phyloP scores from a whole-genome alignment of 2,329 filamentous ascomycete genomes.

The Fusarium succisae region DNA sequence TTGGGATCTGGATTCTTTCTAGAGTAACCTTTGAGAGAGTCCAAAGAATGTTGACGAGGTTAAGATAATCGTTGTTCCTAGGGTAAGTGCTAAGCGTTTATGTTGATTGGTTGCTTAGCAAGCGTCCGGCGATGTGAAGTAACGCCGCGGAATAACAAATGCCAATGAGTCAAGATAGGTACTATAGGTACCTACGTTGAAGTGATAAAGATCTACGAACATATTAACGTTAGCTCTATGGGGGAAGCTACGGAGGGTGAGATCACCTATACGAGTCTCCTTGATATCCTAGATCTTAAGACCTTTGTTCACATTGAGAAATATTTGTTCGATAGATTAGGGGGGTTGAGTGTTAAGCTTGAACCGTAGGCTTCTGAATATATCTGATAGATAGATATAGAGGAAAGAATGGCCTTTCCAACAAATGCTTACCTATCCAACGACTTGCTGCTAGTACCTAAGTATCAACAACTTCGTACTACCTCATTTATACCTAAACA shows the following conservation, averaged over 20 bases:
- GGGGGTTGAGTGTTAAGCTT: not conserved
- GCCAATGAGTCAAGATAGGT: not conserved
- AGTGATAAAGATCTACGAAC: not conserved
- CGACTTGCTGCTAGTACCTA: not conserved
- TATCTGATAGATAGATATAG: not conserved
- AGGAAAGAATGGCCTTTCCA: not conserved
- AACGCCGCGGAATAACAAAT: slow-evolving; percentile 9
- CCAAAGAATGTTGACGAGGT: not conserved
- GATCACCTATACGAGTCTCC: not conserved
- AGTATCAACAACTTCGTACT: not conserved
- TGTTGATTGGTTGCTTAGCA: slow-evolving; percentile 37
- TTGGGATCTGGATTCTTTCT: not conserved
- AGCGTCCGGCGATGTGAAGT: not conserved
- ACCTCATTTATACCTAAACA: not conserved
- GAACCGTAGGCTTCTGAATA: not conserved
- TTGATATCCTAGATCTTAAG: not conserved
- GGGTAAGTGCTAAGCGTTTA: slow-evolving; percentile 34
- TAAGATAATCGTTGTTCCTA: slow-evolving; percentile 15
- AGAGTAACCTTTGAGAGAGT: not conserved
- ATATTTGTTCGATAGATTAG: not conserved
- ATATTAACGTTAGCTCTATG: not conserved
- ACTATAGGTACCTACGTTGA: not conserved
- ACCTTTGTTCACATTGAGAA: not conserved
- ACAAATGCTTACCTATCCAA: not conserved
- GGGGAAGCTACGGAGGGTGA: not conserved